phyloP scores from a whole-genome alignment of 2,329 filamentous ascomycete genomes.

The Dactylellina drechsleri region DNA sequence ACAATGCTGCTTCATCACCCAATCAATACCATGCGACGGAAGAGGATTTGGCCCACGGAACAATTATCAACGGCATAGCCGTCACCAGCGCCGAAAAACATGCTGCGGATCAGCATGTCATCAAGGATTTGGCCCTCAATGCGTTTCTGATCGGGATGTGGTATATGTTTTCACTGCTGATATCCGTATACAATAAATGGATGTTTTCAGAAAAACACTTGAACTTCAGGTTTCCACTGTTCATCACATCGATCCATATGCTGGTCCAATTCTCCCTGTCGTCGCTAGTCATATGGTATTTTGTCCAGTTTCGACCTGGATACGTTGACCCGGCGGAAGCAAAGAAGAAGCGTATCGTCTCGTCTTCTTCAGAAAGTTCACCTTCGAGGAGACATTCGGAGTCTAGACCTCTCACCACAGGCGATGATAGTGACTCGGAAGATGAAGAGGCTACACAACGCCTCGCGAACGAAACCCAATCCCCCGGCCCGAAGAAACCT shows the following conservation, averaged over 20 bases:
- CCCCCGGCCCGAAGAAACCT: slow-evolving; percentile 55
- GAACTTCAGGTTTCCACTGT: slow-evolving; percentile 93
- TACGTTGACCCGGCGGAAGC: slow-evolving; percentile 47
- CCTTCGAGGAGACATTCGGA: slow-evolving; percentile 67
- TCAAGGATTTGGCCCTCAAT: slow-evolving; percentile 77
- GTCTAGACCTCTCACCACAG: slow-evolving; percentile 59
- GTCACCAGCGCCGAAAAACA: slow-evolving; percentile 72
- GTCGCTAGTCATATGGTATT: slow-evolving; percentile 78
- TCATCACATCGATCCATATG: slow-evolving; percentile 96
- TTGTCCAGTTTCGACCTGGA: slow-evolving; percentile 82
- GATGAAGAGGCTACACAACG: slow-evolving; percentile 55
- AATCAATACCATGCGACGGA: slow-evolving; percentile 61
- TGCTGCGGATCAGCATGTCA: slow-evolving; percentile 77
- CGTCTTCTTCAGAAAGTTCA: slow-evolving; percentile 66
- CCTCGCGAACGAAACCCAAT: slow-evolving; percentile 54
- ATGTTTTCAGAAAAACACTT: slow-evolving; percentile 90
- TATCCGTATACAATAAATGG: slow-evolving; percentile 99
- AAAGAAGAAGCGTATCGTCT: slow-evolving; percentile 61
- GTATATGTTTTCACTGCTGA: slow-evolving; percentile 90
- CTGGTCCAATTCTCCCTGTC: slow-evolving; percentile 88
- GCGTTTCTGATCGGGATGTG: slow-evolving; percentile 83
- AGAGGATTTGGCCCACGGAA: slow-evolving; percentile 43
- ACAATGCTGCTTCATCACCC: slow-evolving; percentile 75
- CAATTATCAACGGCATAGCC: slow-evolving; percentile 63
- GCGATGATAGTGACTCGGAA: slow-evolving; percentile 44